Evolutionary conservation across 2,329 filamentous ascomycete species (phyloP).

Genomic region (Colletotrichum kahawae): DNA sequence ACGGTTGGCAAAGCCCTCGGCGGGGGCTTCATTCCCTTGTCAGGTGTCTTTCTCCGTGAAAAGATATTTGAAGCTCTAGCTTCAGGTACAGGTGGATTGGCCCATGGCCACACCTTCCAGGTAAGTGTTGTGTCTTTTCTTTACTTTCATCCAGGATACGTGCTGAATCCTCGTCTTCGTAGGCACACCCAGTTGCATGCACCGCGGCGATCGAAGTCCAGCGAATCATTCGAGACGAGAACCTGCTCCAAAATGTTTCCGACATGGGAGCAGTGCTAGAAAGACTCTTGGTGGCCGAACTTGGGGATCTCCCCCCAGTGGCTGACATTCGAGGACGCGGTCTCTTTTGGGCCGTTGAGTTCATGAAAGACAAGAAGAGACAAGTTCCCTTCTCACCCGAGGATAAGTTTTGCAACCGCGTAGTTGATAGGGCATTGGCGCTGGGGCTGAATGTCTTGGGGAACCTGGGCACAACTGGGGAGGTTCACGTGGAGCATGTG

Average conservation of each 20-base stretch:
- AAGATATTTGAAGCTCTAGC: slow-evolving; percentile 52
- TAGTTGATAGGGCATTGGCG: not conserved
- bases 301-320: slow-evolving; percentile 36
- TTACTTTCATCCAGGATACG: not conserved
- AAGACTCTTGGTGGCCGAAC: slow-evolving; percentile 26
- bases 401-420: not conserved
- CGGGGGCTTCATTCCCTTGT: slow-evolving; percentile 59
- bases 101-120: slow-evolving; percentile 63
- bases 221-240: slow-evolving; percentile 36
- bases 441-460: slow-evolving; percentile 8
- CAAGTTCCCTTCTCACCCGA: not conserved
- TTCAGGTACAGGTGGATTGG: slow-evolving; percentile 44
- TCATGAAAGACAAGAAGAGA: not conserved
- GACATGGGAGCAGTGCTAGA: slow-evolving; percentile 34
- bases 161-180: not conserved
- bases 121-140: not conserved
- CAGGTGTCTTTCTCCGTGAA: slow-evolving; percentile 55
- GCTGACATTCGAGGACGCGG: slow-evolving; percentile 44
- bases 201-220: slow-evolving; percentile 43
- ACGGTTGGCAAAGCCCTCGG: slow-evolving; percentile 64
- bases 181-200: slow-evolving; percentile 38
- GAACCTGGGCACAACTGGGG: not conserved
- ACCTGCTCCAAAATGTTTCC: slow-evolving; percentile 34
- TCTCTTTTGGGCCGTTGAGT: slow-evolving; percentile 46
- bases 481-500: slow-evolving; percentile 7